Base-by-base conservation (phyloP, 441 rosid genomes). In the Pelargonium australe region DNA sequence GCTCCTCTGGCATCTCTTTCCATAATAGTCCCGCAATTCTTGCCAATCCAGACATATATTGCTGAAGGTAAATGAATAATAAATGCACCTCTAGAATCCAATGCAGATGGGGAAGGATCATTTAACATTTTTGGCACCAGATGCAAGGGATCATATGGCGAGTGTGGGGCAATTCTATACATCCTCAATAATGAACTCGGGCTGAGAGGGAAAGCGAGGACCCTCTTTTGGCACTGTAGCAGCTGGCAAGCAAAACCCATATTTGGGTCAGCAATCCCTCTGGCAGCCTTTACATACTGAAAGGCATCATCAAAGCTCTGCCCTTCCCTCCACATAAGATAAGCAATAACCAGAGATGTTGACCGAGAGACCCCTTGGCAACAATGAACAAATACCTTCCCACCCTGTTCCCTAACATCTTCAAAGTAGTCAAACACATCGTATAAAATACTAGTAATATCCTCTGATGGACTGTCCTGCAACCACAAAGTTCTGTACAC, bases 241-340 rank as follows among this genome's bases (percentile, higher is more conserved):
- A 94, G 72, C 83, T 94, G 99, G 80, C 97, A 94, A 74, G 99
- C 97, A 74, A 94, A 94, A 51, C 99, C 99, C 99, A 94, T 90
- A 77, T 94, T 94, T 20, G 99, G 99, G 80, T 94, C 97, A 43
- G 97, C 96, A 67, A 94, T 94, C 65, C 95, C 95, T 80, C 99
- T 86, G 0, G 97, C 97, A 23, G 94, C 88, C 85, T 94, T 94
- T 64, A 94, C 99, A 65, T 86, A 84, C 82, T 85, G 96, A 81
- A 94, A 91, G 49, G 99, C 99, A 80, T 91, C 99, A 68, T 94
- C 99, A 68, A 91, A 94, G 80, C 91, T 91, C 88, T 85, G 97
- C 66, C 97, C 99, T 75, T 94, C 96, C 77, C 97, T 86, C 99
- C 99, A 94, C 92, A 94, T 94, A 28, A 81, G 88, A 83, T 94